A percentile compares a stretch with the other conserved stretches of the same genome.
Conservation (phyloP, 2,329 filamentous ascomycete species). For the Diaporthe vexans region DNA sequence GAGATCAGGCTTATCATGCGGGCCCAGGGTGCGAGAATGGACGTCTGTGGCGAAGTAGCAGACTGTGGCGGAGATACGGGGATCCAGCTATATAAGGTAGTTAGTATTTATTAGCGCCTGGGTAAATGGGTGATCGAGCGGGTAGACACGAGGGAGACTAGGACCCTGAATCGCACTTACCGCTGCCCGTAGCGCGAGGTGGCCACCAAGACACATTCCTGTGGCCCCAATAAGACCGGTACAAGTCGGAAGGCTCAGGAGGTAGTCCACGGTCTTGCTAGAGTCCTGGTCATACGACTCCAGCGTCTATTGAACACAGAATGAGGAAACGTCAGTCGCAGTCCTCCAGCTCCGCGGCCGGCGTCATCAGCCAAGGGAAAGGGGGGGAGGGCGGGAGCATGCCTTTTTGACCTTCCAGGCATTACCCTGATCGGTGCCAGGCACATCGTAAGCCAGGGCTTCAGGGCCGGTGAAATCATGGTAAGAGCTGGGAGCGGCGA, state of each 20-base stretch:
- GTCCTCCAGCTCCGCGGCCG: neutral
- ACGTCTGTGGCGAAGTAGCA: slow-evolving; percentile 96
- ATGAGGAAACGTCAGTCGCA: neutral
- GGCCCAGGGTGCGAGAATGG: slow-evolving; percentile 82
- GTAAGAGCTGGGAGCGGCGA: slow-evolving; percentile 90
- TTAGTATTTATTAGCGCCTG: slow-evolving; percentile 29
- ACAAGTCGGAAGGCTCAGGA: slow-evolving; percentile 81
- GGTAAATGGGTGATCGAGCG: neutral
- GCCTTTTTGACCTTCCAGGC: slow-evolving; percentile 87
- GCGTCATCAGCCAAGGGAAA: neutral
- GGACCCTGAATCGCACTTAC: slow-evolving; percentile 53
- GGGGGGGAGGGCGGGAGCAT: neutral
- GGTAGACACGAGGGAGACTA: neutral
- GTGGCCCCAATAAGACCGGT: slow-evolving; percentile 84
- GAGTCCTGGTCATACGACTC: slow-evolving; percentile 89
- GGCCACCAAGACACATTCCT: slow-evolving; percentile 94
- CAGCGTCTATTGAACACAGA: slow-evolving; percentile 70
- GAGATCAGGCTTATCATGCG: slow-evolving; percentile 63
- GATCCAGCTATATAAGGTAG: slow-evolving; percentile 69
- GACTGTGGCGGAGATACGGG: slow-evolving; percentile 81
- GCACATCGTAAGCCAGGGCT: slow-evolving; percentile 85
- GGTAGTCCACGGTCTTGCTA: slow-evolving; percentile 74
- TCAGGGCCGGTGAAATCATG: slow-evolving; percentile 93
- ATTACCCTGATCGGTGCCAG: slow-evolving; percentile 90
- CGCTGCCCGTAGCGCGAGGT: slow-evolving; percentile 76